Evolutionary conservation across 805 yeast genomes (phyloP).

Genomic region (Danielia oregonensis): DNA sequence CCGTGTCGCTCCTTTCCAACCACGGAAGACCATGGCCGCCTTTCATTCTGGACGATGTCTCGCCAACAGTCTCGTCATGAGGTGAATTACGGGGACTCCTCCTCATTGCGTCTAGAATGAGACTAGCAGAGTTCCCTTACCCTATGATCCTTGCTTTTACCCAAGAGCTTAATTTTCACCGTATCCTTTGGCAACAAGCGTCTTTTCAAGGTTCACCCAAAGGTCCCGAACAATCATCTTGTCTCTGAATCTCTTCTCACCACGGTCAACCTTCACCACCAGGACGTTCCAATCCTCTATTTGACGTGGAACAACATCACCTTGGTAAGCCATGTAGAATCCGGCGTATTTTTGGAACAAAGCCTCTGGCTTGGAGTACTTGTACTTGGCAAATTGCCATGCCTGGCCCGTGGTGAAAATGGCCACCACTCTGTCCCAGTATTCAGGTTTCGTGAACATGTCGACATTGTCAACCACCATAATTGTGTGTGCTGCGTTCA

Average conservation of each 20-base stretch:
- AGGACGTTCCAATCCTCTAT: slow-evolving; percentile 88
- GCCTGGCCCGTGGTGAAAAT: slow-evolving; percentile 95
- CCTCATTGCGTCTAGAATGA: too few species aligned
- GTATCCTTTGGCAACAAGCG: slow-evolving; percentile 64
- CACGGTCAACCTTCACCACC: slow-evolving; percentile 70
- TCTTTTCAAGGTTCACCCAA: slow-evolving; percentile 80
- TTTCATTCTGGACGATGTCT: too few species aligned
- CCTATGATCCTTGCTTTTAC: too few species aligned
- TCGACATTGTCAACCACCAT: slow-evolving; percentile 87
- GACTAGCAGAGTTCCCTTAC: too few species aligned
- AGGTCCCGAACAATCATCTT: slow-evolving; percentile 79
- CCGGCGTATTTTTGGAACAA: slow-evolving; percentile 85
- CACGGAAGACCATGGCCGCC: too few species aligned
- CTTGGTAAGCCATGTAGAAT: slow-evolving; percentile 68
- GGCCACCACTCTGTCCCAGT: slow-evolving; percentile 97
- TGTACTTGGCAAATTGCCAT: slow-evolving; percentile 93
- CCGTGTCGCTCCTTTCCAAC: too few species aligned
- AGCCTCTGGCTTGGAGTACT: slow-evolving; percentile 73
- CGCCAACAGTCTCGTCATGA: too few species aligned
- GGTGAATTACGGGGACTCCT: too few species aligned
- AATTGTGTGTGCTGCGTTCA: slow-evolving; percentile 54
- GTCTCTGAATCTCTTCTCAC: slow-evolving; percentile 78
- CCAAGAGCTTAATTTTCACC: too few species aligned
- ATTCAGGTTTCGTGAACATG: slow-evolving; percentile 80
- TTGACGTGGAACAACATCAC: slow-evolving; percentile 73